These are phyloP conservation scores for Cyberlindnera mrakii DNA, from an alignment of 805 yeast genomes.

Conservation along the genomic window DNA sequence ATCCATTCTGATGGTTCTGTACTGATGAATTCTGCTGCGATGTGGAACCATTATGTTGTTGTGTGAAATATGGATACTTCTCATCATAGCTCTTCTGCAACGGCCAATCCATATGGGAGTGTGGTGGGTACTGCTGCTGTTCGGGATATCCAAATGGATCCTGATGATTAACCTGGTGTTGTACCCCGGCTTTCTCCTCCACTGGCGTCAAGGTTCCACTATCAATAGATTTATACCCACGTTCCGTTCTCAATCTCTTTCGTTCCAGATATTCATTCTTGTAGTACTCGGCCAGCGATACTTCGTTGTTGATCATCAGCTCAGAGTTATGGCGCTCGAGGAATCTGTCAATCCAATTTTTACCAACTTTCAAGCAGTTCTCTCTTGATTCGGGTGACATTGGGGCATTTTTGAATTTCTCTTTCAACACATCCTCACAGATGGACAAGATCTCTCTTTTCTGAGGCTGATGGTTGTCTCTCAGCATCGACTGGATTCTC, in stretches of 20 bases:
- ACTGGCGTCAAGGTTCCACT: conserved; percentile 6
- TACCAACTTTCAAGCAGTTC: conserved; percentile 22
- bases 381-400: conserved; percentile 7
- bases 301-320: conserved; percentile 17
- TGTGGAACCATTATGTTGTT: not conserved
- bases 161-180: conserved; percentile 4
- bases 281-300: conserved; percentile 22
- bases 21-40: conserved; percentile 4
- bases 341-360: conserved; percentile 26
- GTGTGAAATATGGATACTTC: not conserved
- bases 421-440: conserved; percentile 20
- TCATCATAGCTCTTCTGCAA: not conserved
- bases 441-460: conserved; percentile 21
- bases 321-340: conserved; percentile 24
- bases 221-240: conserved; percentile 11
- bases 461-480: conserved; percentile 20
- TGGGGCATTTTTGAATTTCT: conserved; percentile 16
- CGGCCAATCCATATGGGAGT: not conserved
- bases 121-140: conserved; percentile 8
- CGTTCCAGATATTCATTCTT: conserved; percentile 23
- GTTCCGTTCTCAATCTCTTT: conserved; percentile 19
- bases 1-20: not conserved
- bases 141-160: conserved; percentile 1
- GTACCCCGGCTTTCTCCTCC: conserved; percentile 4
- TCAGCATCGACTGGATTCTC: conserved; percentile 17